Evolutionary conservation across 2,329 filamentous ascomycete species (phyloP).

Genomic region (Ilyonectria sp.): DNA sequence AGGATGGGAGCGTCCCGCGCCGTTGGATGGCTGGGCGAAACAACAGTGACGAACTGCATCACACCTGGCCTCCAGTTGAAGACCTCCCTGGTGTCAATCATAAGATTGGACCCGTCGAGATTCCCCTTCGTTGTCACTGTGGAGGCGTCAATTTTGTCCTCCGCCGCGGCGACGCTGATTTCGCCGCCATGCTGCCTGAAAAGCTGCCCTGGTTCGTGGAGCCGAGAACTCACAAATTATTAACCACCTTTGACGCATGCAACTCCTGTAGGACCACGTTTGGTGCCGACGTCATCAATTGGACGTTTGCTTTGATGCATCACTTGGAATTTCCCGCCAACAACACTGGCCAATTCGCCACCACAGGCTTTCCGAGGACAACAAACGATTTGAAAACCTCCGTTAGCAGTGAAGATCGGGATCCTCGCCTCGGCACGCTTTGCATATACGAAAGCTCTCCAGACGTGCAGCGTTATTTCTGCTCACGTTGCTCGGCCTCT

Average conservation of each 20-base stretch:
- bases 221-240: conserved; percentile 57
- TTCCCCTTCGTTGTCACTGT: conserved; percentile 63
- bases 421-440: conserved; percentile 60
- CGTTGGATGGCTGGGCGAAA: conserved; percentile 46
- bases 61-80: conserved; percentile 49
- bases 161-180: conserved; percentile 49
- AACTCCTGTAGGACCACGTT: conserved; percentile 61
- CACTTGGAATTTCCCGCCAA: conserved; percentile 54
- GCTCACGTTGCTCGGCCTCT: conserved; percentile 61
- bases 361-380: conserved; percentile 27
- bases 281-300: conserved; percentile 61
- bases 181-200: conserved; percentile 32
- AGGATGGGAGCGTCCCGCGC: conserved; percentile 43
- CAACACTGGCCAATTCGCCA: neutral
- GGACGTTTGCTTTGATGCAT: conserved; percentile 59
- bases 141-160: conserved; percentile 61
- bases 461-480: conserved; percentile 64
- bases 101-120: conserved; percentile 38
- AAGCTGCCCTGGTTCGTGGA: conserved; percentile 61
- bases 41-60: conserved; percentile 48
- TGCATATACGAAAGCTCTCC: conserved; percentile 60
- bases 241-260: conserved; percentile 61
- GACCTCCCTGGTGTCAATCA: conserved; percentile 19
- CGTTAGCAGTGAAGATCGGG: conserved; percentile 47
- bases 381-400: conserved; percentile 51